Percentiles rank a stretch among this genome's conserved stretches.
Evolutionary conservation across 2,329 filamentous ascomycete genomes (phyloP).

Genomic region (Macroventuria anomochaeta): DNA sequence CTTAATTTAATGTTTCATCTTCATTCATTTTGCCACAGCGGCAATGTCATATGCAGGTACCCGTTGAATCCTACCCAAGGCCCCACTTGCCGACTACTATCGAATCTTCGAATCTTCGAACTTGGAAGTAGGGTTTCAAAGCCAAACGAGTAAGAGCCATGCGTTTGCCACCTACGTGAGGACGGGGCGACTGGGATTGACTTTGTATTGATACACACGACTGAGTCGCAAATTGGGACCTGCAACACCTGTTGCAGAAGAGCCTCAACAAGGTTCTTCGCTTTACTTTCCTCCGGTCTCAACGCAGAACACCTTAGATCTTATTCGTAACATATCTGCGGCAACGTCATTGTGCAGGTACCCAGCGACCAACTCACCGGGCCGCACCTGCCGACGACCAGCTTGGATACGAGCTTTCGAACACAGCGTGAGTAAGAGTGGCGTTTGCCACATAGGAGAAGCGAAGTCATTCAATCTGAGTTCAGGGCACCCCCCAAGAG

Average conservation of each 20-base stretch:
- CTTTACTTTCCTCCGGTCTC: background rate
- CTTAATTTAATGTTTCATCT: conserved; percentile 1
- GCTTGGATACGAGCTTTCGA: background rate
- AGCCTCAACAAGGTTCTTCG: background rate
- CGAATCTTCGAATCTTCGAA: background rate
- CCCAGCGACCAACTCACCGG: background rate
- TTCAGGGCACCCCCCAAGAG: background rate
- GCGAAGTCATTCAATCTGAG: background rate
- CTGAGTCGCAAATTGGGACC: conserved; percentile 2
- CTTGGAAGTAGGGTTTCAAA: background rate
- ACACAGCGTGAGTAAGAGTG: background rate
- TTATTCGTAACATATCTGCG: background rate
- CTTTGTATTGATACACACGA: background rate
- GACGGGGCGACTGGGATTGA: background rate
- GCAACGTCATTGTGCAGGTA: conserved; percentile 3
- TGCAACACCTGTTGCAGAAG: conserved; percentile 2
- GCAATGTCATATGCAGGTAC: conserved; percentile 16
- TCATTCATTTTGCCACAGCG: conserved; percentile 9
- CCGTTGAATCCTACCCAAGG: background rate
- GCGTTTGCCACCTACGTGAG: conserved; percentile 4
- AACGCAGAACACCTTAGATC: background rate
- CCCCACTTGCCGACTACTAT: conserved; percentile 4
- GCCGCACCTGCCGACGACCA: background rate
- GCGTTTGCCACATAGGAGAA: background rate
- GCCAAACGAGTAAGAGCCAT: background rate